Evolutionary conservation across 2,329 filamentous ascomycete genomes (phyloP), one percentile per base, ranked within the genome.

Genomic region (Colletotrichum brevisporum): DNA sequence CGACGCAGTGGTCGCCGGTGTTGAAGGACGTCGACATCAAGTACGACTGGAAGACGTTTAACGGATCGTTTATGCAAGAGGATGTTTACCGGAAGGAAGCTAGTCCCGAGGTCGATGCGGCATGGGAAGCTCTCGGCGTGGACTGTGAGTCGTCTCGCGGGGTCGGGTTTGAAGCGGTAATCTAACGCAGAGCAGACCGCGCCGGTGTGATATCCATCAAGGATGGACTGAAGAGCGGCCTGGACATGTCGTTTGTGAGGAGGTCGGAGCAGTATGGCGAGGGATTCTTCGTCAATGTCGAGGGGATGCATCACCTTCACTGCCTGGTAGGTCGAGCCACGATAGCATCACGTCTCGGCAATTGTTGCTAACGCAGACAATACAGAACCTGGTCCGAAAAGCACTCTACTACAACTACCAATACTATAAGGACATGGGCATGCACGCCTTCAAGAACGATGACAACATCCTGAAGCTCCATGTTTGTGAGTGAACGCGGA

Each of bases 351-450:
- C 3, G 16, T n/a, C 16, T 18, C 18, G 45, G 18, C 16, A 15
- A 47, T 47, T 12, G 43, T 8, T 47, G 31, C 31, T 36, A 36
- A 36, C 16, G 16, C 2, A 24, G 4, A 47, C 15, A 56, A 27
- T 41, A n/a, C 31, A 83, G 87, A 89, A 91, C 65, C 81, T 91
- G 6, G 74, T 91, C 6, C 85, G 89, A 1, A 85, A 91, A 73
- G 79, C 85, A 0, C 77, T 90, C 0, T 87, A 86, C 74, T 90
- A 85, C 79, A 91, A 90, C 73, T 87, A 86, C 63, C 82, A 86
- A 18, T 86, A 89, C 74, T 91, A 91, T 76, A 82, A 83, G 69
- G 74, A 74, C 0, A 73, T 83, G 27, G 84, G 84, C 4, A 74
- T 82, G 24, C 85, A 87, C 2, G 84, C 87, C 0, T 91, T 91